A percentile compares a stretch with the other conserved stretches of the same genome.
Evolutionary conservation across 306 rosid genomes (phyloP).

Genomic region (Gillenia trifoliata): DNA sequence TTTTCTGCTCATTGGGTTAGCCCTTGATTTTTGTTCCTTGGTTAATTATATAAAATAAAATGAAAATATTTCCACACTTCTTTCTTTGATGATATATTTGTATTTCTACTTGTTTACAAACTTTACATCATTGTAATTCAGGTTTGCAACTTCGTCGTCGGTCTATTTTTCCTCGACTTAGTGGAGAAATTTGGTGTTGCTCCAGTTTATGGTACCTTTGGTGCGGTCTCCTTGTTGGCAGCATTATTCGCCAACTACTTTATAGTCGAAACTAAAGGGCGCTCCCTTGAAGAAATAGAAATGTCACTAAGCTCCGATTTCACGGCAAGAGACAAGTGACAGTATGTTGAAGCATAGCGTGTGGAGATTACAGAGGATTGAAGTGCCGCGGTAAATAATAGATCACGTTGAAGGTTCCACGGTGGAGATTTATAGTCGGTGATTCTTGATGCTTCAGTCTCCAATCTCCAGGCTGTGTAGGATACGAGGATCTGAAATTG

Average conservation of each 20-base stretch:
- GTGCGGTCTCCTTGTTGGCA: slow-evolving; percentile 63
- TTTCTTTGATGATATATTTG: too few relatives aligned
- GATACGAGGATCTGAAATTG: background rate
- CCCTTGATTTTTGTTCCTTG: background rate
- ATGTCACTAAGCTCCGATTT: slow-evolving; percentile 44
- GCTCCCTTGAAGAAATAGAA: slow-evolving; percentile 89
- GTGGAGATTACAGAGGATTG: background rate
- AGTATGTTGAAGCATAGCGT: background rate
- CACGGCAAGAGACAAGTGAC: slow-evolving; percentile 30
- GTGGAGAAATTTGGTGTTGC: slow-evolving; percentile 80
- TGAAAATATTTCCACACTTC: too few relatives aligned
- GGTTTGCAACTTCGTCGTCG: slow-evolving; percentile 88
- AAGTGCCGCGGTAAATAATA: background rate
- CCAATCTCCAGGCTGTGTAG: background rate
- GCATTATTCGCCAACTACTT: slow-evolving; percentile 64
- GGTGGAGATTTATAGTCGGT: background rate
- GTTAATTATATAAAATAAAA: background rate
- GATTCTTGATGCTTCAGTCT: background rate
- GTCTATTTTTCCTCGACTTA: slow-evolving; percentile 74
- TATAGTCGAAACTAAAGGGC: slow-evolving; percentile 74
- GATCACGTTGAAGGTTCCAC: background rate
- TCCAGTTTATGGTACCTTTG: slow-evolving; percentile 73
- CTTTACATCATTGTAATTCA: slow-evolving; percentile 21
- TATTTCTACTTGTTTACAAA: too few relatives aligned
- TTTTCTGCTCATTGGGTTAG: slow-evolving; percentile 83